These are phyloP conservation scores for Aureobasidium vineae DNA, from an alignment of 2,329 filamentous ascomycete species.

Conservation along the genomic window DNA sequence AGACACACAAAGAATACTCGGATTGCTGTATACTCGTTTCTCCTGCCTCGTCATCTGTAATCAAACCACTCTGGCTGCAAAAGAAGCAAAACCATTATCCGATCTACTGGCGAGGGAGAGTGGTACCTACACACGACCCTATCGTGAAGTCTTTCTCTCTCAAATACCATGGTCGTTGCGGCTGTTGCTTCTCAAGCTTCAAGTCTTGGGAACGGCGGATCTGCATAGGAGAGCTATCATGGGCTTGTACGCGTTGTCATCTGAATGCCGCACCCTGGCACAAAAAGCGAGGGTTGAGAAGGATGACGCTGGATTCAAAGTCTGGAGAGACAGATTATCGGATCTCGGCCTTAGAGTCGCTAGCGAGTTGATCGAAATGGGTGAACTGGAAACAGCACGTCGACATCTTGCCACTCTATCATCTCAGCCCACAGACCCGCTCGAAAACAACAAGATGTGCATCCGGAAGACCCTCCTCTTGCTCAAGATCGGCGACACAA, in stretches of 20 bases:
- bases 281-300: conserved; percentile 45
- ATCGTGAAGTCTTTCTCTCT: neutral
- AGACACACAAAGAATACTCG: conserved; percentile 67
- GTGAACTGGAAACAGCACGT: conserved; percentile 76
- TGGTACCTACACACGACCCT: neutral
- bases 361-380: conserved; percentile 76
- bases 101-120: conserved; percentile 48
- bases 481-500: conserved; percentile 74
- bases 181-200: conserved; percentile 76
- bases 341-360: conserved; percentile 69
- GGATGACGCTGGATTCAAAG: conserved; percentile 55
- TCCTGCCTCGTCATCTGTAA: conserved; percentile 74
- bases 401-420: conserved; percentile 57
- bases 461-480: conserved; percentile 62
- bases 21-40: conserved; percentile 70
- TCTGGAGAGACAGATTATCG: conserved; percentile 70
- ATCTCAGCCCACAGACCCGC: neutral
- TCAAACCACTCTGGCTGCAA: conserved; percentile 55
- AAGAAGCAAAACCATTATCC: conserved; percentile 62
- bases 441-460: conserved; percentile 33
- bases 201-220: conserved; percentile 83
- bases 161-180: conserved; percentile 83
- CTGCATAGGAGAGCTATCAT: conserved; percentile 78
- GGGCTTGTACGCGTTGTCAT: conserved; percentile 79
- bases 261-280: conserved; percentile 35